Percentiles rank a stretch among this genome's conserved stretches.
Evolutionary conservation across 2,329 filamentous ascomycete species (phyloP).

Genomic region (Coniella vitis): DNA sequence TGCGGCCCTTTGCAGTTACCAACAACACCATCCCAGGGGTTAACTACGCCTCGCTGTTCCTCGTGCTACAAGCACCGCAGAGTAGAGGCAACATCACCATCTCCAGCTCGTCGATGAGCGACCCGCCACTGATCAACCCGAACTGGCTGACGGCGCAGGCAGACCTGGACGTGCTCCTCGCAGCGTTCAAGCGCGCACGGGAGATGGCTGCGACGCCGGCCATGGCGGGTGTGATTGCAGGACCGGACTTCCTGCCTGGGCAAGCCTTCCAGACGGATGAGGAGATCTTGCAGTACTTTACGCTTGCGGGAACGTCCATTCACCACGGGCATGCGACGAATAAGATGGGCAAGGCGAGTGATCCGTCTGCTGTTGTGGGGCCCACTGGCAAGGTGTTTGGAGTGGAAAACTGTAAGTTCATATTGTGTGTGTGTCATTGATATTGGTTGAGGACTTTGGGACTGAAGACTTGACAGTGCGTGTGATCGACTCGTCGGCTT

Average conservation of each 20-base stretch:
- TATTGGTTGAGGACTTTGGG: too few relatives aligned
- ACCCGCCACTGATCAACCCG: constrained; percentile 31
- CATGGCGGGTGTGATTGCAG: constrained; percentile 16
- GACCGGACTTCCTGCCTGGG: constrained; percentile 29
- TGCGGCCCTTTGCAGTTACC: background rate
- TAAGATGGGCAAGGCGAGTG: constrained; percentile 27
- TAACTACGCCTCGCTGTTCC: constrained; percentile 3
- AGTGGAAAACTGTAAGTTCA: background rate
- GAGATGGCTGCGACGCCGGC: background rate
- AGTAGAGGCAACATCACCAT: background rate
- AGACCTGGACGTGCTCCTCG: constrained; percentile 14
- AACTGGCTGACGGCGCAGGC: constrained; percentile 26
- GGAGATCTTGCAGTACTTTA: constrained; percentile 25
- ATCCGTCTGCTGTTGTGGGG: constrained; percentile 3
- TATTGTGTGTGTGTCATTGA: background rate
- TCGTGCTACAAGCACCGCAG: background rate
- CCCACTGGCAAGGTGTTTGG: background rate
- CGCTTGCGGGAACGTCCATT: constrained; percentile 22
- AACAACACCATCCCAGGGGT: background rate
- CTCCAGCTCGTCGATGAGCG: constrained; percentile 25
- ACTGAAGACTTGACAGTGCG: background rate
- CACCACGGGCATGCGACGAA: constrained; percentile 29
- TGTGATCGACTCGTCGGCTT: background rate
- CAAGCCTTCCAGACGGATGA: constrained; percentile 26
- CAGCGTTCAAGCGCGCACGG: constrained; percentile 20